Evolutionary conservation across 371 early-diverging fungal species (phyloP), one percentile per base, ranked within the genome.

Genomic region (Mortierella sp.): DNA sequence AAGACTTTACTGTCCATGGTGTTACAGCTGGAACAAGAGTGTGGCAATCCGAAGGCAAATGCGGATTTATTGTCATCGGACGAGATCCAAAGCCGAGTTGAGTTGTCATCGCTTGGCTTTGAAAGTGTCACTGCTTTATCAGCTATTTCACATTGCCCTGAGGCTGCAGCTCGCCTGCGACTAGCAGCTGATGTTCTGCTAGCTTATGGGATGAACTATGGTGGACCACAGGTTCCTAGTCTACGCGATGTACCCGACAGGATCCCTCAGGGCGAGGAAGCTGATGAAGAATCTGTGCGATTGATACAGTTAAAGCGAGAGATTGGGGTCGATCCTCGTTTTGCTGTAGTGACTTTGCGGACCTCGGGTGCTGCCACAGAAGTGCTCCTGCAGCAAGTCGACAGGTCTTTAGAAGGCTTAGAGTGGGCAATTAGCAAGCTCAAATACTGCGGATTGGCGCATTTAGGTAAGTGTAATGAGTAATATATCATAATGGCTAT

Each of bases 341-440:
- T 76, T 66, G 64, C 83, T 22, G 75, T 79, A 12, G 72, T 79
- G 28, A 79, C 80, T 10, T 18, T 79, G 62, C 54, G 80, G 12
- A 81, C 72, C 3, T 61, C 73, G 0, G 66, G 70, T 0, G 69
- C 70, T 8, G 66, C 72, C 18, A 73, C 83, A 20, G 83, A 81
- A 54, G 66, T 76, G 30, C 60, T 81, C 32, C 55, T 81, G 22
- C 70, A 65, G 16, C 76, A 76, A 20, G 73, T 81, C 10, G 83
- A 81, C 37, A 66, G 64, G 47, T 69, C 83, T 20, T 60, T 81
- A 14, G 83, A 81, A 2, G 70, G 76, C 24, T 65, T 81, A 32
- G 83, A 81, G 22, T 81, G 83, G 83, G 73, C 76, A 10, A 32
- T 81, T 14, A 43, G 66, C 45, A 81, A 76, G 65, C 76, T 81